Percentiles rank a stretch among this genome's conserved stretches.
Evolutionary conservation across 345 rosid species (phyloP).

Genomic region (Populus euphratica): DNA sequence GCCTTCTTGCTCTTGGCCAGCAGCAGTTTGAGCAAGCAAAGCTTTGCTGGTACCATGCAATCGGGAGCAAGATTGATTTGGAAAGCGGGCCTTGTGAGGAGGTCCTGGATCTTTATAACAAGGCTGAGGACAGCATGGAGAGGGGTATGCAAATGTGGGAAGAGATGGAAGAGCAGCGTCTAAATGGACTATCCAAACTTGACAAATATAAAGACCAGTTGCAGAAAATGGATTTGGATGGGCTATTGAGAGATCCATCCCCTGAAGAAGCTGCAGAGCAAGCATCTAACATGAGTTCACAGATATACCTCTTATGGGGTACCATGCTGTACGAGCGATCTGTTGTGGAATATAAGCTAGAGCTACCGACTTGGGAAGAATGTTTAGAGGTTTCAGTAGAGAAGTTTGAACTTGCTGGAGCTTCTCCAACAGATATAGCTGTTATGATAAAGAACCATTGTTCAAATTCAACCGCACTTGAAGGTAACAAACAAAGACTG

Average conservation of each 20-base stretch:
- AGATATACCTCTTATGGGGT: conserved; percentile 93
- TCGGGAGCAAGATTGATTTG: conserved; percentile 58
- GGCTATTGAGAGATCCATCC: conserved; percentile 51
- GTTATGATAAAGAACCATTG: conserved; percentile 98
- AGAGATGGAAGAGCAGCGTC: conserved; percentile 82
- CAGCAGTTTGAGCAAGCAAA: conserved; percentile 96
- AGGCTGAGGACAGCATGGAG: conserved; percentile 98
- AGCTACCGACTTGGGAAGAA: conserved; percentile 95
- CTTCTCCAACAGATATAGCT: conserved; percentile 91
- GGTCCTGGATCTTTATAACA: conserved; percentile 82
- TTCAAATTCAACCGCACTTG: conserved; percentile 74
- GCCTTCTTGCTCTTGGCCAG: conserved; percentile 88
- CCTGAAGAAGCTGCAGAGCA: conserved; percentile 78
- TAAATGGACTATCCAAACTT: conserved; percentile 77
- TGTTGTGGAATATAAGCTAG: conserved; percentile 82
- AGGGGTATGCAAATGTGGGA: conserved; percentile 97
- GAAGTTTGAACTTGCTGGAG: conserved; percentile 97
- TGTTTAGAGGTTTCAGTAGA: conserved; percentile 96
- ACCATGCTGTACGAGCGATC: conserved; percentile 93
- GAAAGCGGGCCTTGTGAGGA: conserved; percentile 68
- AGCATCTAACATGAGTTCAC: conserved; percentile 80
- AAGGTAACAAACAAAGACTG: conserved; percentile 49
- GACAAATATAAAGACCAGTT: conserved; percentile 62
- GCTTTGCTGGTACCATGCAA: conserved; percentile 87
- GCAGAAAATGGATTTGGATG: conserved; percentile 66